Evolutionary conservation across 1,139 yeast genomes (phyloP).

Genomic region (Candida sanyaensis): DNA sequence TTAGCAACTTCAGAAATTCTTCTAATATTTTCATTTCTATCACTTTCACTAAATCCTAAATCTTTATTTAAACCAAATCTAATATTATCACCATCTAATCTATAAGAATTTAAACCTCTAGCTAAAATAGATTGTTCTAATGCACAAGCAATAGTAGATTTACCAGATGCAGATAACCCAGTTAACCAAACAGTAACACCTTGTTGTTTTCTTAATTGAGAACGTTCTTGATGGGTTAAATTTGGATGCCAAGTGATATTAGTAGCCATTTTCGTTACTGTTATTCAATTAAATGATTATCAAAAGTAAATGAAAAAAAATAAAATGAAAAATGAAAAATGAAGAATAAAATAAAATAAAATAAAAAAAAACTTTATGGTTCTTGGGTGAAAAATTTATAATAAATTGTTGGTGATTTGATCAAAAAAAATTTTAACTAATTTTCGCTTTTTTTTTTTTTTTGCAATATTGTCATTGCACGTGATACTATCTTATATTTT

Average conservation of each 20-base stretch:
- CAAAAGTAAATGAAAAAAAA: neutral
- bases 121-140: conserved; percentile 79
- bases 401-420: neutral
- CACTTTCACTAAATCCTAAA: conserved; percentile 87
- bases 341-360: neutral
- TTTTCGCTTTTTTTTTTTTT: neutral
- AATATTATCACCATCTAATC: conserved; percentile 93
- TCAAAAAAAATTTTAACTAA: no score
- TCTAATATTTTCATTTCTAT: conserved; percentile 91
- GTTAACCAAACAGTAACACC: conserved; percentile 96
- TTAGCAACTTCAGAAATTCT: conserved; percentile 91
- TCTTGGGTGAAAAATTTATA: neutral
- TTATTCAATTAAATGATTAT: neutral
- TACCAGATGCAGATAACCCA: conserved; percentile 93
- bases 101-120: conserved; percentile 69
- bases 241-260: conserved; percentile 96
- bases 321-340: neutral
- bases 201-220: conserved; percentile 67
- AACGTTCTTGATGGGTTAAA: conserved; percentile 80
- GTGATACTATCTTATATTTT: conserved; percentile 9
- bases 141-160: conserved; percentile 93
- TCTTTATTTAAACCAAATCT: conserved; percentile 95
- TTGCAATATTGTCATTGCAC: conserved; percentile 11
- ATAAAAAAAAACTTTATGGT: neutral
- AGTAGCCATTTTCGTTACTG: conserved; percentile 65